Base-by-base conservation (phyloP, 768 basidiomycete genomes). In the Rhodotorula babjevae region DNA sequence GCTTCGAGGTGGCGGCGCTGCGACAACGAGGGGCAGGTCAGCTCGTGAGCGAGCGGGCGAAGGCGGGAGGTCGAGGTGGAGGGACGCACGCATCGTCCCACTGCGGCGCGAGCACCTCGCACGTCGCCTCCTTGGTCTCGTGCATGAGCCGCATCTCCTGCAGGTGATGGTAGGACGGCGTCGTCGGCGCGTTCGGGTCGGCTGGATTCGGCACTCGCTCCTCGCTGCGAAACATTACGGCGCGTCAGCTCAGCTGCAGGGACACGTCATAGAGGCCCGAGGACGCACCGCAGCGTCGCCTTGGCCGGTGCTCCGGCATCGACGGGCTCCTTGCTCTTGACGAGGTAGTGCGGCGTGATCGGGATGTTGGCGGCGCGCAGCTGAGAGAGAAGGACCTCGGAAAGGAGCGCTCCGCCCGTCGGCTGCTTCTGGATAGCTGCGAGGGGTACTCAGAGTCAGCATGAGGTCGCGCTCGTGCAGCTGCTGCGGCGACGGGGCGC, bases 101-200 rank as follows among this genome's bases (percentile, higher is more conserved):
- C 18, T 88, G 88, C 73, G 89, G 88, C 61, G 92, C 89, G 42
- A 90, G 83, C n/a, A 95, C 89, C 42, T 90, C 91, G 10, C 88
- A 90, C 47, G 91, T 87, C 75, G 88, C 88, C 80, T 94, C 92
- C 69, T 92, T 86, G 93, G 95, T 97, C 80, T 92, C 91, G 56
- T 99, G 95, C 3, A 94, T 88, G 78, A 97, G 92, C 55, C 86
- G 85, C 33, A 81, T 81, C 81, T 95, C 89, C 33, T 72, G 62
- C 14, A 72, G 33, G 31, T 31, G 62, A 61, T 85, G 86, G 91
- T 94, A 98, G 68, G 86, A 89, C 11, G 87, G 85, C 0, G 93
- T 93, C 1, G 91, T 92, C 18, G 85, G 85, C 1, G 85, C 36
- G 52, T 58, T 52, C 7, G 75, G 63, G 44, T 68, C 61, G 40